phyloP scores from a whole-genome alignment of 2,329 filamentous ascomycete genomes.

The Zasmidium citrigriseum region DNA sequence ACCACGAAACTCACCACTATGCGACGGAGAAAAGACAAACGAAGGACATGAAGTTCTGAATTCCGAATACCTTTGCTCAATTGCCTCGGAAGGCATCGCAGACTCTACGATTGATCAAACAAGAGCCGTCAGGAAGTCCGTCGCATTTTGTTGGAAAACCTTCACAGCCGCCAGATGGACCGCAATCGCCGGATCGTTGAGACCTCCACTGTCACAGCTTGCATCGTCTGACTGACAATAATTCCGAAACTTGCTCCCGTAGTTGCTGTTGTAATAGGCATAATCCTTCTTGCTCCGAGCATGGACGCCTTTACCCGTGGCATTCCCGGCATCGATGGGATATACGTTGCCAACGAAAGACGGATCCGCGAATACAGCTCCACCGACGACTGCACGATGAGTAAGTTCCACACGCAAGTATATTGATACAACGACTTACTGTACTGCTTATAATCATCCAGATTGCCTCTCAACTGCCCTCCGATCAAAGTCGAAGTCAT shows the following conservation, averaged over 20 bases:
- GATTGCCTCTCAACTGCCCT: not conserved
- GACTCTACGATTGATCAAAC: too few relatives aligned
- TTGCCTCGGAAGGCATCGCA: too few relatives aligned
- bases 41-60: too few relatives aligned
- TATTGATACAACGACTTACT: not conserved
- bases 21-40: too few relatives aligned
- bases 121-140: not conserved
- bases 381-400: not conserved
- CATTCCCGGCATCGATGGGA: conserved; percentile 47
- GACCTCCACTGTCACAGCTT: not conserved
- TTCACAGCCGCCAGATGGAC: not conserved
- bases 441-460: conserved; percentile 2
- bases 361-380: not conserved
- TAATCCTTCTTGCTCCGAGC: not conserved
- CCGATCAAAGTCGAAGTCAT: conserved; percentile 1
- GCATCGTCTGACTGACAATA: not conserved
- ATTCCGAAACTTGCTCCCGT: not conserved
- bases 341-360: not conserved
- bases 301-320: conserved; percentile 50
- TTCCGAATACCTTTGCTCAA: too few relatives aligned
- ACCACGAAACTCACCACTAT: too few relatives aligned
- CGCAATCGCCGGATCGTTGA: not conserved
- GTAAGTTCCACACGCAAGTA: not conserved
- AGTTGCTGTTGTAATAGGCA: not conserved
- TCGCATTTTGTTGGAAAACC: not conserved